Evolutionary conservation across 768 basidiomycete species (phyloP), one percentile per base, ranked within the genome.

Genomic region (Artomyces pyxidatus): DNA sequence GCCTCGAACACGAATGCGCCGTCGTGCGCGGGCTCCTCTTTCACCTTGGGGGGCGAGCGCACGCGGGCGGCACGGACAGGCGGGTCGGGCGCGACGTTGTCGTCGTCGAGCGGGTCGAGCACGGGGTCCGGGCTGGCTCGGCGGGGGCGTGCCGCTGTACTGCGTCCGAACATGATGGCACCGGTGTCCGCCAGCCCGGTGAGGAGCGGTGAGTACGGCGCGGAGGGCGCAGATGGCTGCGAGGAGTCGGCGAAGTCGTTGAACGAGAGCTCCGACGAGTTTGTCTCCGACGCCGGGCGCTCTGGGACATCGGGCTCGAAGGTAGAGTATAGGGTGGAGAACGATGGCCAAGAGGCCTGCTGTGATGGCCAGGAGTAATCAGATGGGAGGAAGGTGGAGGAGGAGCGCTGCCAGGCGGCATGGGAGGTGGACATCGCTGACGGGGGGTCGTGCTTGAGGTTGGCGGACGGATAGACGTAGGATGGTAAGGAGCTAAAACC

Each of bases 341-440:
- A 56, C 30, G 54, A 43, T 22, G 55, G 45, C 37, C 54, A 52
- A 44, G 54, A 43, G 47, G 55, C 45, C 55, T 52, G 53, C 55
- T 52, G 53, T 44, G 54, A 54, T 42, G 52, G 39, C 43, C 49
- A 49, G 23, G 55, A 46, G 39, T 49, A n/a, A n/a, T n/a, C n/a
- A n/a, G n/a, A n/a, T n/a, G n/a, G n/a, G n/a, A n/a, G n/a, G n/a
- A n/a, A n/a, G n/a, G n/a, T n/a, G n/a, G n/a, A n/a, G n/a, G n/a
- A n/a, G n/a, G n/a, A n/a, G n/a, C n/a, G n/a, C n/a, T n/a, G n/a
- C n/a, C n/a, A n/a, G n/a, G n/a, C n/a, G n/a, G n/a, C n/a, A n/a
- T n/a, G n/a, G n/a, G n/a, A n/a, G n/a, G n/a, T n/a, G n/a, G n/a
- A n/a, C n/a, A n/a, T n/a, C n/a, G n/a, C n/a, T n/a, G n/a, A n/a